Base-by-base conservation (phyloP, 768 basidiomycete species). In the Trametes cubensis region DNA sequence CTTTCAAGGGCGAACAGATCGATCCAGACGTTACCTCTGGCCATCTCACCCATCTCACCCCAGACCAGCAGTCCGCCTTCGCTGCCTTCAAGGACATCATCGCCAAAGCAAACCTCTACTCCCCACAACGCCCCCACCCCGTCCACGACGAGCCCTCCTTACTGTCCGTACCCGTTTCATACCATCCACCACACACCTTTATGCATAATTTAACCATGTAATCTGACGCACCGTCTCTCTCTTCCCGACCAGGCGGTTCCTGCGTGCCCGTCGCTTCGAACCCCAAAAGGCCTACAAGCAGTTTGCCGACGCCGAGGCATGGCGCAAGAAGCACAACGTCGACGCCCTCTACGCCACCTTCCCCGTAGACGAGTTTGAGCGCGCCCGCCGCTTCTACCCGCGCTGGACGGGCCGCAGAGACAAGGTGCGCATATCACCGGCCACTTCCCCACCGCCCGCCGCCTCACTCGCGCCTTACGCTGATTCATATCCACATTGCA, bases 391-490 rank as follows among this genome's bases (percentile, higher is more conserved):
- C 53, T 89, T 86, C 63, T 94, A 93, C 74, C 90, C 91, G 1
- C 81, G 88, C 34, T 93, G 89, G 89, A 92, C 89, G 0, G 92
- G 91, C 0, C 79, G 87, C 47, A 77, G 90, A 65, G 88, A 92
- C 71, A 90, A 88, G 78, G 90, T 87, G 23, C 46, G 40, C 21
- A 44, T 46, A n/a, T 13, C 30, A 21, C 20, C 39, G 45, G 46
- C 20, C 46, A 57, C 52, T 41, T 41, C 40, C 49, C 15, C 18
- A 41, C n/a, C 28, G 42, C 41, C 46, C 38, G 4, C 2, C 40
- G 60, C 18, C 25, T 4, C 8, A 39, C 55, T 15, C 40, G 44
- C 48, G 17, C 23, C 21, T 15, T n/a, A n/a, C n/a, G n/a, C n/a
- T n/a, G n/a, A n/a, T n/a, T 23, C 21, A 41, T n/a, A 18, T 2